A percentile compares a stretch with the other conserved stretches of the same genome.
Conservation (phyloP, 371 early-diverging fungal genomes). For the Mucor ambiguus region DNA sequence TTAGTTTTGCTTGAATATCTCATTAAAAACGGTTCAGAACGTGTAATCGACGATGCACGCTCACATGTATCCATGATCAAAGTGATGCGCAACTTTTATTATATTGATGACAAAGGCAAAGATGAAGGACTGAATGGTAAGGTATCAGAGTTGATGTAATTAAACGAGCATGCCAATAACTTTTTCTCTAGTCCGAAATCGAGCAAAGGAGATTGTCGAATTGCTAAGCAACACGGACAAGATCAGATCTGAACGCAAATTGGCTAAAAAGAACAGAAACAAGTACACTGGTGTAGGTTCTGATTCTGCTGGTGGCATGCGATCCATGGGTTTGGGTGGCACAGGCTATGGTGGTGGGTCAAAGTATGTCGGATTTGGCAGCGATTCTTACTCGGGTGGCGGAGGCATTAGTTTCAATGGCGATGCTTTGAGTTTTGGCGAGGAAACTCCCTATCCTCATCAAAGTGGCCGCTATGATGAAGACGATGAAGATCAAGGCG, state of each 20-base stretch:
- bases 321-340: slow-evolving; percentile 4
- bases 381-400: slow-evolving; percentile 38
- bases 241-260: slow-evolving; percentile 84
- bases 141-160: too few species aligned
- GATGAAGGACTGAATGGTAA: slow-evolving; percentile 96
- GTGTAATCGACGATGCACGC: slow-evolving; percentile 87
- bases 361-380: slow-evolving; percentile 53
- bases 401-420: slow-evolving; percentile 33
- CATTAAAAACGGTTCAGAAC: slow-evolving; percentile 93
- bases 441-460: slow-evolving; percentile 29
- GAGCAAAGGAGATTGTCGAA: slow-evolving; percentile 91
- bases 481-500: slow-evolving; percentile 24
- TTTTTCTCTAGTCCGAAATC: slow-evolving; percentile 73
- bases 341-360: slow-evolving; percentile 38
- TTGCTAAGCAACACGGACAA: slow-evolving; percentile 74
- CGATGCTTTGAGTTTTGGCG: slow-evolving; percentile 34
- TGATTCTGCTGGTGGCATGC: slow-evolving; percentile 27
- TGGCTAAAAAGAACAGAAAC: slow-evolving; percentile 83
- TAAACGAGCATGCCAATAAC: background rate
- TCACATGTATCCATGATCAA: slow-evolving; percentile 85
- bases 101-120: slow-evolving; percentile 90
- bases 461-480: slow-evolving; percentile 30
- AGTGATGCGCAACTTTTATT: slow-evolving; percentile 80
- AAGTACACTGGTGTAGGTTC: slow-evolving; percentile 85
- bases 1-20: slow-evolving; percentile 92